Conservation (phyloP, 1,139 yeast genomes). For the Petasospora fabianii region DNA sequence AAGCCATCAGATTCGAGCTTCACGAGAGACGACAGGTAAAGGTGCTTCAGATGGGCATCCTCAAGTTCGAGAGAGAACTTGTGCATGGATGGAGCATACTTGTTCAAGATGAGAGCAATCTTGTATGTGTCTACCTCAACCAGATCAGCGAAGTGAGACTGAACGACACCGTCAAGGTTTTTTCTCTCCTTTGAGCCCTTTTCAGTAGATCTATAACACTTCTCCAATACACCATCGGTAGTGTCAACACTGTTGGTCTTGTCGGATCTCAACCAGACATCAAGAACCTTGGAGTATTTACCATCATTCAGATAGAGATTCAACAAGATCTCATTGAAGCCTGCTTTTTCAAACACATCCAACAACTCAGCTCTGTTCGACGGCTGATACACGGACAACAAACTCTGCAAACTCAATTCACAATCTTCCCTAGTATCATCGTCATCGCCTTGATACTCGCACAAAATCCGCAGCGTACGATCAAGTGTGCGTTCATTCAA, state of each 20-base stretch:
- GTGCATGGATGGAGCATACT: slow-evolving; percentile 40
- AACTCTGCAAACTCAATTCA: slow-evolving; percentile 68
- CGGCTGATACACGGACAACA: slow-evolving; percentile 63
- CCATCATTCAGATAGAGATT: slow-evolving; percentile 53
- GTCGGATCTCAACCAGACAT: slow-evolving; percentile 33
- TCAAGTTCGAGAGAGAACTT: slow-evolving; percentile 32
- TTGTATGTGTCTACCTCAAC: slow-evolving; percentile 33
- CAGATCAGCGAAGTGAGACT: slow-evolving; percentile 37
- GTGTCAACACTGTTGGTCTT: slow-evolving; percentile 24
- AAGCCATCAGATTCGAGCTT: slow-evolving; percentile 21
- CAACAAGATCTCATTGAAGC: slow-evolving; percentile 57
- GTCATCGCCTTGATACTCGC: slow-evolving; percentile 40
- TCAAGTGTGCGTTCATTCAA: slow-evolving; percentile 57
- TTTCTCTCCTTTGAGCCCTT: slow-evolving; percentile 33
- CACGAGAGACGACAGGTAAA: slow-evolving; percentile 24
- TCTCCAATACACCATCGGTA: slow-evolving; percentile 35
- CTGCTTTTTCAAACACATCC: slow-evolving; percentile 48
- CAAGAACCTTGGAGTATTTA: slow-evolving; percentile 47
- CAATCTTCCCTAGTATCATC: slow-evolving; percentile 46
- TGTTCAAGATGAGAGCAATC: slow-evolving; percentile 38
- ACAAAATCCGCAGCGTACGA: slow-evolving; percentile 46
- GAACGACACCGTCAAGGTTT: slow-evolving; percentile 36
- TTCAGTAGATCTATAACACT: slow-evolving; percentile 36
- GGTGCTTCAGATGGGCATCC: slow-evolving; percentile 26
- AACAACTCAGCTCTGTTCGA: slow-evolving; percentile 45